Evolutionary conservation across 2,329 filamentous ascomycete genomes (phyloP).

Genomic region (Penicillium sp.): DNA sequence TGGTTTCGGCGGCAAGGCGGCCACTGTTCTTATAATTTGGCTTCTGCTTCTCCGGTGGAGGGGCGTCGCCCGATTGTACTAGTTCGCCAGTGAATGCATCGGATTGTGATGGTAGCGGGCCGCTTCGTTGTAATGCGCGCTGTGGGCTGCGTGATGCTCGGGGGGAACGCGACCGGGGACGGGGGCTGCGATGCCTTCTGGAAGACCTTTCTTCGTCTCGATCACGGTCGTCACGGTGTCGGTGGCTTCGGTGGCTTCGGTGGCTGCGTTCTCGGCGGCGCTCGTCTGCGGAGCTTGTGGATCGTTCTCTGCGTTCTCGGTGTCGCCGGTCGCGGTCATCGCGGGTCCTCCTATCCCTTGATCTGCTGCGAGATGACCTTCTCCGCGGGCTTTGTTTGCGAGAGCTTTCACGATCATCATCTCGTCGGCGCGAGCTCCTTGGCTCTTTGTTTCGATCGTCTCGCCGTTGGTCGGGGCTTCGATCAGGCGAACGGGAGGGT

Average conservation of each 20-base stretch:
- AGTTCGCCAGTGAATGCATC: conserved; percentile 42
- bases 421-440: conserved; percentile 26
- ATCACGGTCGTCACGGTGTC: conserved; percentile 25
- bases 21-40: conserved; percentile 83
- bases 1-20: conserved; percentile 81
- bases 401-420: conserved; percentile 28
- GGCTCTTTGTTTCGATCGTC: conserved; percentile 16
- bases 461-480: conserved; percentile 22
- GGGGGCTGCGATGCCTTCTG: conserved; percentile 16
- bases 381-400: conserved; percentile 25
- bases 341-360: conserved; percentile 18
- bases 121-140: conserved; percentile 33
- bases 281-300: conserved; percentile 23
- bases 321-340: conserved; percentile 23
- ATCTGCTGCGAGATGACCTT: conserved; percentile 29
- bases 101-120: conserved; percentile 48
- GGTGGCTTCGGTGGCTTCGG: conserved; percentile 29
- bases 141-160: conserved; percentile 29
- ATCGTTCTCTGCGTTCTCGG: conserved; percentile 27
- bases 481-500: conserved; percentile 22
- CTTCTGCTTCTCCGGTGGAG: conserved; percentile 62
- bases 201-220: conserved; percentile 13
- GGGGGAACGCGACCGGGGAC: conserved; percentile 28
- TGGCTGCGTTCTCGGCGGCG: conserved; percentile 29
- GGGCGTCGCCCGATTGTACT: conserved; percentile 26